phyloP scores from a whole-genome alignment of 2,329 filamentous ascomycete genomes.

The Arthrobotrys pseudoclavata region DNA sequence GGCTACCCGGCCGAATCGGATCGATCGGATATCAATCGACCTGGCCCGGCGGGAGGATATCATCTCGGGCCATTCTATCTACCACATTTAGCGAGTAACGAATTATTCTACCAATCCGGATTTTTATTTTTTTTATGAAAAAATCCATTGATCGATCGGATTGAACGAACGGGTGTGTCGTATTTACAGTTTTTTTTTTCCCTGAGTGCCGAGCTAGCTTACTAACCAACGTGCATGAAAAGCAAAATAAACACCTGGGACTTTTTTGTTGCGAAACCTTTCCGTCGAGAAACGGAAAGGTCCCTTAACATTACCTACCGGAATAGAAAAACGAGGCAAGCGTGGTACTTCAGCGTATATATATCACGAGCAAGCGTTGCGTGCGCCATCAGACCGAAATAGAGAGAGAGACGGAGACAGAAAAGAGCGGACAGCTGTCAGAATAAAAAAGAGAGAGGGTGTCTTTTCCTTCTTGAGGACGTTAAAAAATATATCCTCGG shows the following conservation, averaged over 20 bases:
- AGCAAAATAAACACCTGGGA: not conserved
- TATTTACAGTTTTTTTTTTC: too few species aligned
- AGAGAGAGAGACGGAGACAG: not conserved
- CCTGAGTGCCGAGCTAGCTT: too few species aligned
- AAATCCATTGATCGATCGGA: too few species aligned
- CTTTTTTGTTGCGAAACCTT: not conserved
- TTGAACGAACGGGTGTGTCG: too few species aligned
- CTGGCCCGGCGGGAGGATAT: too few species aligned
- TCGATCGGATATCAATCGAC: not conserved
- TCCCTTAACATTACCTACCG: not conserved
- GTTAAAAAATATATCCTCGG: constrained; percentile 26
- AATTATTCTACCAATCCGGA: too few species aligned
- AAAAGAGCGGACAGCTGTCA: not conserved
- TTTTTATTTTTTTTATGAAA: too few species aligned
- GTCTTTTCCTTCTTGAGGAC: not conserved
- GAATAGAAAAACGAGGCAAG: not conserved
- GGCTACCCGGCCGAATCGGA: constrained; percentile 7
- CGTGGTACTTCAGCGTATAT: not conserved
- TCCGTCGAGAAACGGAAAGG: too few species aligned
- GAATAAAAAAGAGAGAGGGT: constrained; percentile 1
- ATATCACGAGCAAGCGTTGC: not conserved
- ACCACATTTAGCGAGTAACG: too few species aligned
- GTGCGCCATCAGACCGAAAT: not conserved
- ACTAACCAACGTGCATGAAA: too few species aligned
- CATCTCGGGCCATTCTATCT: too few species aligned